phyloP scores from a whole-genome alignment of 352 stramenopile genomes.

The Globisporangium iwayamae region DNA sequence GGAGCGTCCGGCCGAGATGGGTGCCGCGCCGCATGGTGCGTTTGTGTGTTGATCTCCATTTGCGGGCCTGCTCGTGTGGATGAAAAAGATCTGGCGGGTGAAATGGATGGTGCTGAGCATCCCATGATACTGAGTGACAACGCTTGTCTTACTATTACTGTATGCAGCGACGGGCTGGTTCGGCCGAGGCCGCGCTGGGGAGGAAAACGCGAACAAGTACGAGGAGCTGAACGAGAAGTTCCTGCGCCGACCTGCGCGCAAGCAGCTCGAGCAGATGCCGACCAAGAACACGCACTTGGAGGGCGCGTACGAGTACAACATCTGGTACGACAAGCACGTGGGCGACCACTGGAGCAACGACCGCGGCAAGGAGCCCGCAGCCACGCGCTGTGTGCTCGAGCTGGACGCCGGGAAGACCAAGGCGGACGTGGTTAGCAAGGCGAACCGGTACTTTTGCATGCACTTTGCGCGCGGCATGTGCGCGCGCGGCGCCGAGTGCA shows the following conservation, averaged over 20 bases:
- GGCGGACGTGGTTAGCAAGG: constrained; percentile 82
- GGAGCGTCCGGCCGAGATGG: constrained; percentile 89
- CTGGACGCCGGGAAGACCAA: constrained; percentile 90
- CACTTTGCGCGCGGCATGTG: constrained; percentile 92
- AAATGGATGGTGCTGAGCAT: background rate
- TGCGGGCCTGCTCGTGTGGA: background rate
- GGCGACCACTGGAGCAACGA: constrained; percentile 89
- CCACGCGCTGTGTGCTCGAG: constrained; percentile 83
- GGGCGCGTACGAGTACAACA: constrained; percentile 94
- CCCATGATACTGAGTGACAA: background rate
- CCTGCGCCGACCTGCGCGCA: constrained; percentile 78
- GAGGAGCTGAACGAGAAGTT: constrained; percentile 84
- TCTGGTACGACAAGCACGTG: constrained; percentile 94
- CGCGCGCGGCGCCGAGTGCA: constrained; percentile 84
- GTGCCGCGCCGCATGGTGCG: constrained; percentile 74
- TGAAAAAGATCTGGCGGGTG: background rate
- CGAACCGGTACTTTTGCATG: constrained; percentile 90
- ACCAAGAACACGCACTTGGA: constrained; percentile 85
- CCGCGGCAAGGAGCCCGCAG: constrained; percentile 79
- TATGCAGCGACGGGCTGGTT: constrained; percentile 89
- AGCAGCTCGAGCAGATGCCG: constrained; percentile 90
- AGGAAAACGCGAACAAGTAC: constrained; percentile 66
- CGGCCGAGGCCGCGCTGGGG: constrained; percentile 83
- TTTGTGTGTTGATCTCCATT: background rate
- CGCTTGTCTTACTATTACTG: background rate